A percentile compares a stretch with the other conserved stretches of the same genome.
Evolutionary conservation across 768 basidiomycete species (phyloP).

Genomic region (Hebeloma cylindrosporum): DNA sequence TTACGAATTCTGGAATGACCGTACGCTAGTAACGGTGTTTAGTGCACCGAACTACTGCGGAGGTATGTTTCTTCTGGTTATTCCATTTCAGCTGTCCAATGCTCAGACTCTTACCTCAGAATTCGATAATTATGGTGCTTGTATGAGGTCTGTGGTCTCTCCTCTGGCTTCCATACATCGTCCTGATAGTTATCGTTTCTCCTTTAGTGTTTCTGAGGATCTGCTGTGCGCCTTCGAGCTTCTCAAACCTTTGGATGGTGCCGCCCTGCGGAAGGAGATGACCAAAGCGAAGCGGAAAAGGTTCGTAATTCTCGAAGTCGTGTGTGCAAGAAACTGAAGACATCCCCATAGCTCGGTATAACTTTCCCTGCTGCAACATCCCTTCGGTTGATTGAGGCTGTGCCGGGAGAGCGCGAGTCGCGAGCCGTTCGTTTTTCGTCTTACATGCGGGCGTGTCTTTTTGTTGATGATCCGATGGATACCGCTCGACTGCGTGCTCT

Average conservation of each 20-base stretch:
- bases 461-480: conserved; percentile 13
- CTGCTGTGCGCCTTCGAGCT: conserved; percentile 96
- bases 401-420: conserved; percentile 1
- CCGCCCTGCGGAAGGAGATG: conserved; percentile 96
- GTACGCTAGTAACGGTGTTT: conserved; percentile 97
- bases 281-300: conserved; percentile 98
- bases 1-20: conserved; percentile 99
- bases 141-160: conserved; percentile 70
- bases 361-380: conserved; percentile 31
- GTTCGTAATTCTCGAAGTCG: conserved; percentile 36
- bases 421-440: conserved; percentile 4
- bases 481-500: no score
- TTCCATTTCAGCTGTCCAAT: conserved; percentile 9
- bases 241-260: conserved; percentile 92
- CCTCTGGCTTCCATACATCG: conserved; percentile 11
- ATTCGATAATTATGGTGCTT: conserved; percentile 94
- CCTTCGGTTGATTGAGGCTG: conserved; percentile 1
- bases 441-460: conserved; percentile 15
- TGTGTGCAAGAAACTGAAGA: conserved; percentile 11
- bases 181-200: conserved; percentile 12
- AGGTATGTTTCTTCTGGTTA: conserved; percentile 54
- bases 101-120: conserved; percentile 44
- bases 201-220: conserved; percentile 87
- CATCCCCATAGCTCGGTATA: no score
- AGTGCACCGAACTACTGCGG: conserved; percentile 97